Conservation (phyloP, 1,139 yeast genomes). For the Saccharomyces uvarum region DNA sequence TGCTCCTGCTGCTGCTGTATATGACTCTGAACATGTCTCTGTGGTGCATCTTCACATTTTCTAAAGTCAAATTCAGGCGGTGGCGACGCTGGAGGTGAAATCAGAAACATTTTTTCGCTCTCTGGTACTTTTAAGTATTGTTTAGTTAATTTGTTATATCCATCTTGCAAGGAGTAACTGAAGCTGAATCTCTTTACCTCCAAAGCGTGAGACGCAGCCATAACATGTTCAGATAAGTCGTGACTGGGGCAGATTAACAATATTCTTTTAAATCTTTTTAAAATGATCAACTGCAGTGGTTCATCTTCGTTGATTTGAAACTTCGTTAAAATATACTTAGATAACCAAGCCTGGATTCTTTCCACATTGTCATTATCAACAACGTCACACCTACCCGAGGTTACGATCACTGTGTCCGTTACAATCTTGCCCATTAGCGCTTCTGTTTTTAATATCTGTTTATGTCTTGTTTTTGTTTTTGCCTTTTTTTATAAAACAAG, state of each 20-base stretch:
- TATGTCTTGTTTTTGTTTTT: background rate
- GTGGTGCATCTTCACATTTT: slow-evolving; percentile 34
- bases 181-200: slow-evolving; percentile 7
- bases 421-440: background rate
- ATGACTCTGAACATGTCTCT: slow-evolving; percentile 11
- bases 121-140: slow-evolving; percentile 31
- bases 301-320: slow-evolving; percentile 7
- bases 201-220: slow-evolving; percentile 3
- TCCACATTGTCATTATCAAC: slow-evolving; percentile 5
- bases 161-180: slow-evolving; percentile 19
- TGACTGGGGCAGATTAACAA: slow-evolving; percentile 17
- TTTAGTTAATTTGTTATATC: slow-evolving; percentile 11
- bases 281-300: slow-evolving; percentile 18
- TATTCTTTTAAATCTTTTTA: slow-evolving; percentile 17
- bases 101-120: slow-evolving; percentile 30
- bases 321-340: slow-evolving; percentile 7
- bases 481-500: background rate
- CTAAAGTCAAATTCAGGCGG: slow-evolving; percentile 36
- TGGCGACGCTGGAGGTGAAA: slow-evolving; percentile 39
- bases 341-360: slow-evolving; percentile 7
- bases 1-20: slow-evolving; percentile 6
- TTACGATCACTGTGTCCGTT: slow-evolving; percentile 16
- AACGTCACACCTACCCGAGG: slow-evolving; percentile 8
- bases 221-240: slow-evolving; percentile 9
- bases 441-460: background rate